Conservation (phyloP, 257 asterid genomes). For the Nicotiana undulata region DNA sequence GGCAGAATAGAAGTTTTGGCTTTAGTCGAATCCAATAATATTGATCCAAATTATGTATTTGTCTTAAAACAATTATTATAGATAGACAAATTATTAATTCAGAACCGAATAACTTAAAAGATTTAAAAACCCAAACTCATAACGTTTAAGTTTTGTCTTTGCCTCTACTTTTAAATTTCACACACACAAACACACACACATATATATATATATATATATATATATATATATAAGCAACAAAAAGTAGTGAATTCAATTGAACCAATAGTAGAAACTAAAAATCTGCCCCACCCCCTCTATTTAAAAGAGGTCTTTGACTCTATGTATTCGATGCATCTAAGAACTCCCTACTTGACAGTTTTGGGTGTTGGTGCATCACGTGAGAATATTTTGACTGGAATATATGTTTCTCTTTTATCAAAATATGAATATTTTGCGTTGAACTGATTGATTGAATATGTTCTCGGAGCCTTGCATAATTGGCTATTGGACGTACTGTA, state of each 20-base stretch:
- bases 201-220: too few species aligned
- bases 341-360: not conserved
- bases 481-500: not conserved
- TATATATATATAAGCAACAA: not conserved
- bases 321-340: not conserved
- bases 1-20: too few species aligned
- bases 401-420: not conserved
- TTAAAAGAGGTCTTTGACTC: not conserved
- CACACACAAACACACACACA: too few species aligned
- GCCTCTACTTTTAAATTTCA: too few species aligned
- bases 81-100: too few species aligned
- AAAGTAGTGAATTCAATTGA: not conserved
- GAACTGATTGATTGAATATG: too few species aligned
- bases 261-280: not conserved
- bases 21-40: fast-evolving
- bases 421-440: not conserved
- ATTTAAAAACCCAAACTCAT: too few species aligned
- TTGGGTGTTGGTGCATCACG: not conserved
- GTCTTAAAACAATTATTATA: too few species aligned
- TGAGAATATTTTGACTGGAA: slow-evolving; percentile 3
- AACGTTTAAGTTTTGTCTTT: too few species aligned
- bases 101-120: too few species aligned
- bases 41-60: too few species aligned
- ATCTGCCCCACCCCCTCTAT: not conserved
- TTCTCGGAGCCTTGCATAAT: not conserved